A percentile compares a stretch with the other conserved stretches of the same genome.
Evolutionary conservation across 768 basidiomycete genomes (phyloP).

Genomic region (Suillus luteus): DNA sequence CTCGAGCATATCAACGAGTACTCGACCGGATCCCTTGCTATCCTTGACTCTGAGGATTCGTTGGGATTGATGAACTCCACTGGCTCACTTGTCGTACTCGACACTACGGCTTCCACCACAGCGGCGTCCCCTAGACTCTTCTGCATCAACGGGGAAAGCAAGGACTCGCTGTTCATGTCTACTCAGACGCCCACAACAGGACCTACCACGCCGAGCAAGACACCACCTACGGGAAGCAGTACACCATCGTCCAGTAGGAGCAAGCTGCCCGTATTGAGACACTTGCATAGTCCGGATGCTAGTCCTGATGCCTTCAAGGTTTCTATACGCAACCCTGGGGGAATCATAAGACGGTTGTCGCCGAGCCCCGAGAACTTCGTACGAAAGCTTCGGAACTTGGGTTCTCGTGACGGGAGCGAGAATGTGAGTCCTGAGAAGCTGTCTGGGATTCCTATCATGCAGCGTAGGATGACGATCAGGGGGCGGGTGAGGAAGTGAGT

Average conservation of each 20-base stretch:
- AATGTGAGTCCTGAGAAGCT: conserved; percentile 26
- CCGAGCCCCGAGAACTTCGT: conserved; percentile 26
- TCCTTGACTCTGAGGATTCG: background rate
- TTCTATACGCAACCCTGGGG: conserved; percentile 13
- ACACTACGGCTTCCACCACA: conserved; percentile 14
- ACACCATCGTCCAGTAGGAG: conserved; percentile 21
- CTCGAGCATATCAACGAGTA: conserved; percentile 26
- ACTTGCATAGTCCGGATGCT: conserved; percentile 26
- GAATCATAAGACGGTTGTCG: background rate
- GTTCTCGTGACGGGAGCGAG: conserved; percentile 21
- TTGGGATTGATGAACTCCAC: conserved; percentile 1
- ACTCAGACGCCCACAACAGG: conserved; percentile 23
- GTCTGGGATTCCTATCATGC: conserved; percentile 31
- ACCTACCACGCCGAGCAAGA: conserved; percentile 31
- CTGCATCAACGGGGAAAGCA: conserved; percentile 21
- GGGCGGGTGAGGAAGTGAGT: conserved; percentile 23
- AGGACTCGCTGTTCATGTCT: conserved; percentile 23
- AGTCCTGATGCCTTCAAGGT: conserved; percentile 24
- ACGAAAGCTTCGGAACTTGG: conserved; percentile 26
- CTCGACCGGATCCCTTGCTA: conserved; percentile 17
- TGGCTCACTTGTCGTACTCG: conserved; percentile 15
- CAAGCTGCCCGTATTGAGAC: conserved; percentile 34
- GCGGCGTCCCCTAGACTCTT: conserved; percentile 16
- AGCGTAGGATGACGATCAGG: conserved; percentile 31
- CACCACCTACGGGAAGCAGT: conserved; percentile 14